A percentile compares a stretch with the other conserved stretches of the same genome.
phyloP scores from a whole-genome alignment of 2,329 filamentous ascomycete species.

The Ophiostoma australiae region DNA sequence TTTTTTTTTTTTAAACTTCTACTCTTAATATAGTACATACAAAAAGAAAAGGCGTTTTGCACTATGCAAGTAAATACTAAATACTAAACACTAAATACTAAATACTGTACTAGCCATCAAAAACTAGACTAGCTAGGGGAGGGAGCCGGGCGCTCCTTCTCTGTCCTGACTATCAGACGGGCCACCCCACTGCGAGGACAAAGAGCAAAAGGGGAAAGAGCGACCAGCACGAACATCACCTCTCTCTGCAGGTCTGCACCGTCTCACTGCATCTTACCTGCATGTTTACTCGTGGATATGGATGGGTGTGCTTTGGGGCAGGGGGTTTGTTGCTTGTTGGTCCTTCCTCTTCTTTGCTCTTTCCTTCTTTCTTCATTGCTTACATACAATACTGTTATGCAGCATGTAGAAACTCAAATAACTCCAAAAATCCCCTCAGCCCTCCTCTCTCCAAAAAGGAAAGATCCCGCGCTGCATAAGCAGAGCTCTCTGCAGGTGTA shows the following conservation, averaged over 20 bases:
- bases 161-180: conserved; percentile 9
- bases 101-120: not conserved
- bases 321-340: not conserved
- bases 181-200: not conserved
- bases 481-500: not conserved
- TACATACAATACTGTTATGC: no score
- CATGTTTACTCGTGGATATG: not conserved
- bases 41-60: no score
- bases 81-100: not conserved
- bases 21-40: no score
- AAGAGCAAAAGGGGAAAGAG: conserved; percentile 8
- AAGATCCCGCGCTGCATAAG: conserved; percentile 20
- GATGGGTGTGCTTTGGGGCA: not conserved
- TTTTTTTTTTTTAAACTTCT: no score
- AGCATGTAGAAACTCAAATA: no score
- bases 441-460: conserved; percentile 13
- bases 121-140: not conserved
- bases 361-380: not conserved
- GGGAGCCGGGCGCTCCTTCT: not conserved
- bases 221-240: not conserved
- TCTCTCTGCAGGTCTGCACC: not conserved
- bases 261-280: not conserved
- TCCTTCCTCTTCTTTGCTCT: not conserved
- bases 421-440: not conserved
- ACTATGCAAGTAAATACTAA: not conserved